These are phyloP conservation scores for Lactarius tabidus DNA, from an alignment of 768 basidiomycete species.

Conservation along the genomic window DNA sequence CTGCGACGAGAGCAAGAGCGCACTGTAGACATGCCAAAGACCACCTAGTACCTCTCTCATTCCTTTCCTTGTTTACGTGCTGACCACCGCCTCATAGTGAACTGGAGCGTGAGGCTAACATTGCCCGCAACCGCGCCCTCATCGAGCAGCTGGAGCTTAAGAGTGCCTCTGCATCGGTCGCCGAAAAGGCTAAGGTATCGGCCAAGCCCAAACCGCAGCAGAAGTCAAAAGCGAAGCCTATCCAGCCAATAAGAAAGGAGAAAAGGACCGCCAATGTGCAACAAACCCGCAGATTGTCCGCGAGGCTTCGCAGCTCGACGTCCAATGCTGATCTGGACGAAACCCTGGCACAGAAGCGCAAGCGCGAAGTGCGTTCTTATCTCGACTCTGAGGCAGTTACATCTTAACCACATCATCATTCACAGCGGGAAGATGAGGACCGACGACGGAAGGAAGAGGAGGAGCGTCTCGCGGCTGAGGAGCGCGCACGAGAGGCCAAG, in stretches of 20 bases:
- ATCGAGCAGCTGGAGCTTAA: slow-evolving; percentile 68
- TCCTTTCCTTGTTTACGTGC: no score
- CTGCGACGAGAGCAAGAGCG: background rate
- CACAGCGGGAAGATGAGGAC: slow-evolving; percentile 52
- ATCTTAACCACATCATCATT: background rate
- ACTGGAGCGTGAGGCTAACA: slow-evolving; percentile 73
- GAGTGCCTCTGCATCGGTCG: slow-evolving; percentile 48
- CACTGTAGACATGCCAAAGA: slow-evolving; percentile 22
- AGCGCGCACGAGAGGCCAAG: slow-evolving; percentile 57
- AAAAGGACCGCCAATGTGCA: slow-evolving; percentile 39
- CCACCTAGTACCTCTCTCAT: slow-evolving; percentile 23
- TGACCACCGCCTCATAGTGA: slow-evolving; percentile 40
- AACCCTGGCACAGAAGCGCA: slow-evolving; percentile 56
- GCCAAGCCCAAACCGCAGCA: slow-evolving; percentile 26
- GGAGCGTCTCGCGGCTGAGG: slow-evolving; percentile 56
- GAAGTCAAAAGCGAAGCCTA: slow-evolving; percentile 52
- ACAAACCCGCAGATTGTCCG: slow-evolving; percentile 57
- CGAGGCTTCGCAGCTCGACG: slow-evolving; percentile 46
- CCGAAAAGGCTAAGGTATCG: slow-evolving; percentile 36
- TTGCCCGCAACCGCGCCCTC: slow-evolving; percentile 72
- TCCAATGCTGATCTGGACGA: slow-evolving; percentile 56
- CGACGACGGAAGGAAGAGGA: slow-evolving; percentile 55
- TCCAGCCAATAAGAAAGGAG: slow-evolving; percentile 51
- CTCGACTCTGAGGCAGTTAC: background rate
- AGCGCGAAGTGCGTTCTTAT: slow-evolving; percentile 52